Conservation (phyloP, 2,329 filamentous ascomycete species). For the Westerdykella ornata region DNA sequence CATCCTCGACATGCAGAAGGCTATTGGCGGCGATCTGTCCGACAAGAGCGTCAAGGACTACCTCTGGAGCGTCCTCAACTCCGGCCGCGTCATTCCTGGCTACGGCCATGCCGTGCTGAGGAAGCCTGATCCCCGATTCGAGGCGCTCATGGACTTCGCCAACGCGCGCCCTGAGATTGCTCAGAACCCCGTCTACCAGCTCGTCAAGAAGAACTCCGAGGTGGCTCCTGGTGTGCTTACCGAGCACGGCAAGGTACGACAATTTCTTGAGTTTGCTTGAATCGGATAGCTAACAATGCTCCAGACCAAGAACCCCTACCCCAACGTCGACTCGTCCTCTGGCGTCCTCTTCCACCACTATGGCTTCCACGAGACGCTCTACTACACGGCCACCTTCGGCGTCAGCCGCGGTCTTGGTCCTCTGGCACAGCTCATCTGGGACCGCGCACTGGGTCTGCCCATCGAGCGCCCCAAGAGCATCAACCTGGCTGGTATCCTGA, state of each 20-base stretch:
- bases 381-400: constrained; percentile 72
- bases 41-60: constrained; percentile 81
- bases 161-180: constrained; percentile 77
- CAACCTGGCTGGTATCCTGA: constrained; percentile 78
- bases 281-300: constrained; percentile 2
- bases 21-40: constrained; percentile 69
- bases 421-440: constrained; percentile 92
- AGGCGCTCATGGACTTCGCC: constrained; percentile 95
- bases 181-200: constrained; percentile 80
- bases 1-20: constrained; percentile 91
- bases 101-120: constrained; percentile 94
- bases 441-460: constrained; percentile 83
- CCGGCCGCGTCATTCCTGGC: constrained; percentile 86
- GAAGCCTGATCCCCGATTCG: constrained; percentile 94
- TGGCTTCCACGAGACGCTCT: constrained; percentile 92
- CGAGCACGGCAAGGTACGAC: constrained; percentile 75
- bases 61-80: constrained; percentile 88
- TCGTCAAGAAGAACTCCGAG: constrained; percentile 88
- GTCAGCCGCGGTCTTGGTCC: constrained; percentile 73
- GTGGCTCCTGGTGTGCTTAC: constrained; percentile 85
- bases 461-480: constrained; percentile 99
- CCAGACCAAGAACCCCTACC: constrained; percentile 89
- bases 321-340: constrained; percentile 90
- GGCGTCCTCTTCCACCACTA: constrained; percentile 98
- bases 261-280: neutral